These are phyloP conservation scores for Martensiomyces pterosporus DNA, from an alignment of 192 early-diverging fungal genomes.

Conservation along the genomic window DNA sequence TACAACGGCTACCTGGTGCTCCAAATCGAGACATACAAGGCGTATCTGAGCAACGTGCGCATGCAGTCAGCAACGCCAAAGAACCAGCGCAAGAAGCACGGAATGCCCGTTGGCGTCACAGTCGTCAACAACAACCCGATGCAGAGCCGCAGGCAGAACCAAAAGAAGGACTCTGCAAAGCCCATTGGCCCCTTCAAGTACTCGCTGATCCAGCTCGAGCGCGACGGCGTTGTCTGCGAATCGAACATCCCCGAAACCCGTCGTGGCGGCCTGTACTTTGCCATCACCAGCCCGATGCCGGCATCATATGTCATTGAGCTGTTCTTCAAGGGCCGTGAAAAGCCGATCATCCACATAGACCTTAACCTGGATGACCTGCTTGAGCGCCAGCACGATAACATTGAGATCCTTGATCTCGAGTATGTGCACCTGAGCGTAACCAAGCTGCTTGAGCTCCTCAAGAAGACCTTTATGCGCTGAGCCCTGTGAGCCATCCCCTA, in stretches of 20 bases:
- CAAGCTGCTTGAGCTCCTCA: conserved; percentile 73
- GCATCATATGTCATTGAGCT: conserved; percentile 89
- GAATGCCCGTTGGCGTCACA: conserved; percentile 61
- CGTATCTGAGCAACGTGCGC: conserved; percentile 91
- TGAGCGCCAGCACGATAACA: conserved; percentile 88
- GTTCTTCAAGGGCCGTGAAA: conserved; percentile 87
- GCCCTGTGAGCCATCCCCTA: not conserved
- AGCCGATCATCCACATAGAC: conserved; percentile 94
- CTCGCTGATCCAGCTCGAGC: conserved; percentile 77
- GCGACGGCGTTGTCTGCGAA: conserved; percentile 87
- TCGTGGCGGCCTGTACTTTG: conserved; percentile 84
- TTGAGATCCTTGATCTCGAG: conserved; percentile 82
- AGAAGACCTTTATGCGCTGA: conserved; percentile 66
- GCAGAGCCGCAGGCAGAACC: conserved; percentile 33
- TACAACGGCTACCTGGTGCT: conserved; percentile 88
- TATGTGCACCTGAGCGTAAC: conserved; percentile 89
- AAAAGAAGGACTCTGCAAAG: conserved; percentile 8
- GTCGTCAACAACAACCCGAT: conserved; percentile 43
- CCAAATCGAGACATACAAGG: conserved; percentile 92
- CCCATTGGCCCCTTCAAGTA: conserved; percentile 60
- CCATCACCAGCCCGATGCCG: conserved; percentile 78
- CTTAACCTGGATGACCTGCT: conserved; percentile 80
- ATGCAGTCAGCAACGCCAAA: conserved; percentile 59
- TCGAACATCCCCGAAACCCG: conserved; percentile 89
- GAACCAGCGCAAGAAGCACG: conserved; percentile 53